phyloP scores from a whole-genome alignment of 1,284 basidiomycete genomes.

The Puccinia hordei region DNA sequence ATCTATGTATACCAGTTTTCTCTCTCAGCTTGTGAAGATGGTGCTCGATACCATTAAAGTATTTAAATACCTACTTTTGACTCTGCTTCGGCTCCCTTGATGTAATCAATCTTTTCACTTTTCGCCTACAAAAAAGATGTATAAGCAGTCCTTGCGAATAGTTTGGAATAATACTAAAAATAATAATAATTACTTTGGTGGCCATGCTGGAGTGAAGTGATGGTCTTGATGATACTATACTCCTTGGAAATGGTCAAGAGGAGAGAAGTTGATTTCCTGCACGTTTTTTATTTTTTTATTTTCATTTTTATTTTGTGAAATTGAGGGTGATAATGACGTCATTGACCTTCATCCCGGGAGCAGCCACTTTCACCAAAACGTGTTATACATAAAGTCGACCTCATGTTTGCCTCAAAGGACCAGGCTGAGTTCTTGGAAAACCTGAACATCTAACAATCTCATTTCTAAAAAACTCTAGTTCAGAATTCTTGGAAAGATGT shows the following conservation, averaged over 20 bases:
- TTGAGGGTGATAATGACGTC: too few species aligned
- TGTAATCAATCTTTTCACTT: slow-evolving; percentile 26
- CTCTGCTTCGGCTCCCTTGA: slow-evolving; percentile 41
- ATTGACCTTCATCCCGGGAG: too few species aligned
- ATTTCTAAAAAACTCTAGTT: too few species aligned
- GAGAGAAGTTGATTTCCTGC: too few species aligned
- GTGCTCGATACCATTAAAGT: neutral
- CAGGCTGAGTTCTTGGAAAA: too few species aligned
- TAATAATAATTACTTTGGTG: neutral
- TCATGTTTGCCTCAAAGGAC: too few species aligned
- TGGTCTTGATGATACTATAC: neutral
- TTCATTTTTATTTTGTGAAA: too few species aligned
- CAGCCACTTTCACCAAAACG: too few species aligned
- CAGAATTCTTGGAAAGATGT: too few species aligned
- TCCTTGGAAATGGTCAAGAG: neutral
- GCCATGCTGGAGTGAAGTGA: neutral
- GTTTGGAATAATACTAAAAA: neutral
- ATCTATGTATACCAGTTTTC: neutral
- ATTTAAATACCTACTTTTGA: slow-evolving; percentile 17
- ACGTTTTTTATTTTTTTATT: too few species aligned
- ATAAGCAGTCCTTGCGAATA: neutral
- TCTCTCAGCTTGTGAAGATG: neutral
- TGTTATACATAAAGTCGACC: too few species aligned
- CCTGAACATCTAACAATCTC: too few species aligned
- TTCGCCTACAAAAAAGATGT: neutral